A percentile compares a stretch with the other conserved stretches of the same genome.
These are phyloP conservation scores for Leucoagaricus sp. DNA, from an alignment of 1,284 basidiomycete species.

Conservation along the genomic window DNA sequence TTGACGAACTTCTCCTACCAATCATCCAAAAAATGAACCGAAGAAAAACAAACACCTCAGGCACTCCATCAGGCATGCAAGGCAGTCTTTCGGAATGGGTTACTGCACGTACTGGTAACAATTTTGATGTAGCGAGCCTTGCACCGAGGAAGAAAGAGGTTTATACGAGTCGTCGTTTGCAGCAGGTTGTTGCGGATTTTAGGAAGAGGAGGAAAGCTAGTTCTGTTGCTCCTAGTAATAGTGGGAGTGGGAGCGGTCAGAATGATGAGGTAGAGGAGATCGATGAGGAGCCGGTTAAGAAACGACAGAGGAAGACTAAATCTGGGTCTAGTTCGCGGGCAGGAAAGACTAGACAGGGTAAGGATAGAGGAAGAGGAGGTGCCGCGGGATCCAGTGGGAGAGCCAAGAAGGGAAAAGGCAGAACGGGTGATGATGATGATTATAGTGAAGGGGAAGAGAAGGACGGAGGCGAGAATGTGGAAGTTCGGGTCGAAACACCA, in stretches of 20 bases:
- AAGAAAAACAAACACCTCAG: constrained; percentile 34
- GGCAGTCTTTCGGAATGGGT: constrained; percentile 12
- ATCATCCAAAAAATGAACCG: constrained; percentile 91
- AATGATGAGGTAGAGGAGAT: constrained; percentile 16
- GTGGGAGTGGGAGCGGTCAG: constrained; percentile 6
- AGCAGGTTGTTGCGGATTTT: constrained; percentile 87
- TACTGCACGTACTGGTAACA: background rate
- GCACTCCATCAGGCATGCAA: constrained; percentile 9
- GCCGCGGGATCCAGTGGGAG: background rate
- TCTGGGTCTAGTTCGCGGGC: background rate
- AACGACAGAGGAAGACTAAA: constrained; percentile 21
- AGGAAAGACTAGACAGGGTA: background rate
- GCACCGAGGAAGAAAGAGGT: constrained; percentile 80
- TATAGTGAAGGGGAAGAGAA: constrained; percentile 1
- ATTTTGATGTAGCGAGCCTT: constrained; percentile 45
- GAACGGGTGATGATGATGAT: constrained; percentile 12
- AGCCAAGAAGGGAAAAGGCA: constrained; percentile 14
- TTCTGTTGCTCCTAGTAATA: constrained; percentile 16
- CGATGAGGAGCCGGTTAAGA: constrained; percentile 22
- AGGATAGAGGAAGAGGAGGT: background rate
- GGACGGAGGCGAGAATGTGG: background rate
- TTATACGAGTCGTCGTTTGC: constrained; percentile 85
- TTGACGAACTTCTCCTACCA: constrained; percentile 90
- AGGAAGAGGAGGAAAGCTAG: constrained; percentile 40
- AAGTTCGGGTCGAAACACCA: constrained; percentile 15